Conservation (phyloP, 176 grass and related monocot genomes). For the Carex kokanica region DNA sequence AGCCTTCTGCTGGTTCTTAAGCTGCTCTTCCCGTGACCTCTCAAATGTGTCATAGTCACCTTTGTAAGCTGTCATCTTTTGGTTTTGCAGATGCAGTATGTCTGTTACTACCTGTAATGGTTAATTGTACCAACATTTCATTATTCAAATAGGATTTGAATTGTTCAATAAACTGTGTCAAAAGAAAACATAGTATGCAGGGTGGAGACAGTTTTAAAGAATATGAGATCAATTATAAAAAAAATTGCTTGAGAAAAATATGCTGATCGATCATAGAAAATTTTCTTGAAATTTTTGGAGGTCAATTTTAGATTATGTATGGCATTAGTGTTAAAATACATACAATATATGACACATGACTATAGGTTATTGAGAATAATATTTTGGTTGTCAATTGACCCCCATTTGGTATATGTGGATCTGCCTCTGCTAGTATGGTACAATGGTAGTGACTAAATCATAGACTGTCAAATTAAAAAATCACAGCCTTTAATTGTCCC, state of each 20-base stretch:
- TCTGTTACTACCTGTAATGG: constrained; percentile 82
- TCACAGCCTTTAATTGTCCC: neutral
- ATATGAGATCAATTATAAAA: neutral
- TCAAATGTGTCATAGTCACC: constrained; percentile 98
- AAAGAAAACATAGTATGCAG: neutral
- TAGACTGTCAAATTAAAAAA: neutral
- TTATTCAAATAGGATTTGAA: constrained; percentile 6
- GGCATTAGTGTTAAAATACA: neutral
- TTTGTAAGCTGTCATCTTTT: constrained; percentile 88
- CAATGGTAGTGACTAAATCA: neutral
- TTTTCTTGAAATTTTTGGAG: neutral
- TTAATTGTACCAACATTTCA: constrained; percentile 24
- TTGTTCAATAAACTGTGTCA: neutral
- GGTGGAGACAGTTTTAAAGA: neutral
- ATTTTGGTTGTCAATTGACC: neutral
- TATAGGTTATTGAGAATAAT: neutral
- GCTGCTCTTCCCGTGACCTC: constrained; percentile 69
- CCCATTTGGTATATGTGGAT: neutral
- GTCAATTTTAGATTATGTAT: neutral
- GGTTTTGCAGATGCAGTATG: constrained; percentile 78
- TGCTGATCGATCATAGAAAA: neutral
- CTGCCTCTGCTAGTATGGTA: neutral
- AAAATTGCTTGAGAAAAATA: neutral
- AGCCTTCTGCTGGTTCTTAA: constrained; percentile 95
- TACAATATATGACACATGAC: neutral